Evolutionary conservation across 2,329 filamentous ascomycete genomes (phyloP), one percentile per base, ranked within the genome.

Genomic region (Hypocrella siamensis): DNA sequence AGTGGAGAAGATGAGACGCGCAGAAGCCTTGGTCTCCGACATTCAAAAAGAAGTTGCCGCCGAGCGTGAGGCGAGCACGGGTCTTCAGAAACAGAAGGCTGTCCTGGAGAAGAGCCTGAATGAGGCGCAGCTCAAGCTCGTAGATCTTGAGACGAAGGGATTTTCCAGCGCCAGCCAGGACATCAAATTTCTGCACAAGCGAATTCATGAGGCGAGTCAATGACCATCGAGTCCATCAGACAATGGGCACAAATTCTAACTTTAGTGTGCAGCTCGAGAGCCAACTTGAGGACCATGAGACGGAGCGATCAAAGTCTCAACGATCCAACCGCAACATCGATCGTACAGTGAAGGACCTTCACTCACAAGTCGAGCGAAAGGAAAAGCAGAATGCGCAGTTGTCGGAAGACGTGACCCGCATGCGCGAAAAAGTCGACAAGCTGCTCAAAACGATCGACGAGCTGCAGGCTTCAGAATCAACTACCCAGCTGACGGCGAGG

Each of bases 61-160:
- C 6, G 88, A 94, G 58, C 75, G 88, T 8, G 90, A 96, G 49
- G 70, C 70, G 21, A 85, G 77, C 44, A 74, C 79, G 5, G 73
- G 80, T 42, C 64, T 96, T 34, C 83, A 90, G 53, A 86, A 86
- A 51, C 83, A 93, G 42, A 96, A 94, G 60, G 82, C 81, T 3
- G 70, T 70, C 1, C 62, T 98, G 26, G 90, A 96, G 60, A 94
- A 93, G 63, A 74, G 71, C 33, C 64, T 93, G 31, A 93, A 86
- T 53, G 88, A 98, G 53, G 67, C 88, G 17, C 88, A 96, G 55
- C 70, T 96, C 32, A 76, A 76, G 48, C 73, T 93, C 34, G 79
- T 98, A 32, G 90, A 96, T 51, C 67, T 96, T 7, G 88, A 98
- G 60, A 96, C 90, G 27, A 96, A 96, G 63, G 85, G 86, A 32